Conservation (phyloP, 73 alveolate genomes). For the Paramecium caudatum region DNA sequence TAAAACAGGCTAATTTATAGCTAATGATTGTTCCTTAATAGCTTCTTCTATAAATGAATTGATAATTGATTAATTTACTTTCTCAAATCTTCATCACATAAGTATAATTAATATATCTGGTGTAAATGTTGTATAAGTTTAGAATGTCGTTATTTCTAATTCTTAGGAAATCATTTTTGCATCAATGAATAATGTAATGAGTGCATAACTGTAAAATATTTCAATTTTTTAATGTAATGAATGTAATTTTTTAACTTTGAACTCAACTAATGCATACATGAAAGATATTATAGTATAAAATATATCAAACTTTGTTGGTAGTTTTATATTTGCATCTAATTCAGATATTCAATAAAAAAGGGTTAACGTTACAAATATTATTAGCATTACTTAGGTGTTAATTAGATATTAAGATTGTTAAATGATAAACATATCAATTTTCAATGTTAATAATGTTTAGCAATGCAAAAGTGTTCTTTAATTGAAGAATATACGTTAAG, state of each 20-base stretch:
- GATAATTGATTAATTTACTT: background rate
- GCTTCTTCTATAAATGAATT: background rate
- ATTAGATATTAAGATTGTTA: background rate
- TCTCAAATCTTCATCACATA: background rate
- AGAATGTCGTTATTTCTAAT: background rate
- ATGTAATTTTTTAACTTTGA: background rate
- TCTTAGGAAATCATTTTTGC: slow-evolving; percentile 1
- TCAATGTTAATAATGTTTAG: background rate
- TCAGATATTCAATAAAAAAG: background rate
- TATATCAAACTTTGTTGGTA: background rate
- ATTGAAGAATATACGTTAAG: background rate
- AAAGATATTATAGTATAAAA: background rate
- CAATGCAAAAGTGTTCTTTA: background rate
- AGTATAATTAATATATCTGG: background rate
- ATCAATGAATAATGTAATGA: background rate
- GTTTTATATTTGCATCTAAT: background rate
- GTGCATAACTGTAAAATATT: background rate
- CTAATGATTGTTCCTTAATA: background rate
- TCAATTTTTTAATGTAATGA: background rate
- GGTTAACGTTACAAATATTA: background rate
- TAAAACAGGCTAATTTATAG: background rate
- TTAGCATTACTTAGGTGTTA: background rate
- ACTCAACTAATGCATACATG: background rate
- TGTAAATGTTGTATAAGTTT: background rate
- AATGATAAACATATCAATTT: background rate